phyloP scores from a whole-genome alignment of 106 monocot species.

The Posidonia australis region DNA sequence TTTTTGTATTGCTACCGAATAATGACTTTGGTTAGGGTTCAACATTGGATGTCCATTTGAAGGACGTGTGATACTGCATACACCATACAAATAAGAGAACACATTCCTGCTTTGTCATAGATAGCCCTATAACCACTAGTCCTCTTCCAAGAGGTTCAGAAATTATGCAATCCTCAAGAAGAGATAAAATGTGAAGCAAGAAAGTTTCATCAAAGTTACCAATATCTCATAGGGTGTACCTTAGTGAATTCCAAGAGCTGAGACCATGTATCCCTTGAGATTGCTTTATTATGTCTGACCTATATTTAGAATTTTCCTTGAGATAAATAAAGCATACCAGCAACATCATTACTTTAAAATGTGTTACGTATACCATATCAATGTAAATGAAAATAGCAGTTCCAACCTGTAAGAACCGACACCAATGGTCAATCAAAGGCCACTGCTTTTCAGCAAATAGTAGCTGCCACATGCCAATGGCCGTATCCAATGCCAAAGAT shows the following conservation, averaged over 20 bases:
- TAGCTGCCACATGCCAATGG: constrained; percentile 98
- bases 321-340: background rate
- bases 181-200: no score
- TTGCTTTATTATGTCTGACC: constrained; percentile 85
- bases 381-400: background rate
- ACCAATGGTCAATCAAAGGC: constrained; percentile 95
- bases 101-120: no score
- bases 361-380: background rate
- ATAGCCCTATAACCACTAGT: no score
- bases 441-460: constrained; percentile 84
- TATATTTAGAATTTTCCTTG: constrained; percentile 8
- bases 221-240: constrained; percentile 24
- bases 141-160: no score
- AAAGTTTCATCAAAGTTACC: no score
- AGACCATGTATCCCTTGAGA: constrained; percentile 82
- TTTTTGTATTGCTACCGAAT: no score
- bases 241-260: constrained; percentile 83
- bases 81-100: no score
- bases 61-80: no score
- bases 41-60: no score
- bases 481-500: constrained; percentile 88
- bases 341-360: background rate
- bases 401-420: constrained; percentile 76
- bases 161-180: no score
- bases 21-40: no score